Percentiles rank a stretch among this genome's conserved stretches.
These are phyloP conservation scores for Dothistroma pini DNA, from an alignment of 2,329 filamentous ascomycete genomes.

Conservation along the genomic window DNA sequence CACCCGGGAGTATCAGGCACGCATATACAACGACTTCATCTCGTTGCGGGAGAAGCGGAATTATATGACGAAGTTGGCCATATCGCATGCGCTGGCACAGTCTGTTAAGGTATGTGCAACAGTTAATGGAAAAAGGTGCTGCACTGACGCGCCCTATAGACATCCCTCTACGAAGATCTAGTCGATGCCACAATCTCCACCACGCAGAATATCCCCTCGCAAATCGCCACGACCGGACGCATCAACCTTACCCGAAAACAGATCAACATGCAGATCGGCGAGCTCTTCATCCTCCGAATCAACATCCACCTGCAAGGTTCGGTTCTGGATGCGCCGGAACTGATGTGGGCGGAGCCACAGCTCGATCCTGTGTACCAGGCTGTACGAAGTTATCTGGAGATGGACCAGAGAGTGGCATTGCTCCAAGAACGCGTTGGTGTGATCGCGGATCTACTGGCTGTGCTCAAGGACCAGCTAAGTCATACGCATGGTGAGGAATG, in stretches of 20 bases:
- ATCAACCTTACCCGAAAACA: constrained; percentile 82
- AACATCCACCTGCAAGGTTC: constrained; percentile 98
- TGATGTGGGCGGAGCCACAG: constrained; percentile 98
- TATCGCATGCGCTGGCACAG: constrained; percentile 91
- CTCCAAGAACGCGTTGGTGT: constrained; percentile 88
- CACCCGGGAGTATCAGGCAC: constrained; percentile 92
- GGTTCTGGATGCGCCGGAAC: constrained; percentile 90
- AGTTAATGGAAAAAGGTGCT: background rate
- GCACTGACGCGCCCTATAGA: constrained; percentile 48
- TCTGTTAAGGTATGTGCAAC: constrained; percentile 70
- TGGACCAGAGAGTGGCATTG: constrained; percentile 90
- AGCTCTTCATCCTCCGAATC: constrained; percentile 95
- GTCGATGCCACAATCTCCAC: constrained; percentile 90
- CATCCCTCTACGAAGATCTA: constrained; percentile 91
- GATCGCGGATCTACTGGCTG: constrained; percentile 86
- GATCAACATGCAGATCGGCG: constrained; percentile 99
- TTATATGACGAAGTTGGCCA: constrained; percentile 97
- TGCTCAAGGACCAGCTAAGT: constrained; percentile 91
- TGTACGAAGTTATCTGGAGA: constrained; percentile 91
- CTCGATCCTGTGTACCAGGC: constrained; percentile 95
- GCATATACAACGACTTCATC: constrained; percentile 99
- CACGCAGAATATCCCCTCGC: constrained; percentile 87
- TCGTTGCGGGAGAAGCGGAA: constrained; percentile 88
- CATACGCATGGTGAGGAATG: constrained; percentile 81
- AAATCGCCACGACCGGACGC: constrained; percentile 89